Evolutionary conservation across 139 green algal genomes (phyloP).

Genomic region (Chlamydomonas sp.): DNA sequence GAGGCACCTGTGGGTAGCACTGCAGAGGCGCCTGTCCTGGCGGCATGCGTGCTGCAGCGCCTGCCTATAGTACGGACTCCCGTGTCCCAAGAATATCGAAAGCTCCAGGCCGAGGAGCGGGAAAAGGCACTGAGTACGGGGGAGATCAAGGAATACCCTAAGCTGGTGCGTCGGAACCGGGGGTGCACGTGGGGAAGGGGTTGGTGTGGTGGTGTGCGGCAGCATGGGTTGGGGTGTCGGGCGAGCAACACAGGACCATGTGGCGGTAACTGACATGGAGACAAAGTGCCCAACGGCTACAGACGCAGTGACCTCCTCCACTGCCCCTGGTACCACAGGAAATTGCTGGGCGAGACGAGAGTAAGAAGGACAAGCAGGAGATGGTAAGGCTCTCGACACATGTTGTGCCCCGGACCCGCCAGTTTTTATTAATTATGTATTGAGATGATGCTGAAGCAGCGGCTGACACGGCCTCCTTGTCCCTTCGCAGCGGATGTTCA

Average conservation of each 20-base stretch:
- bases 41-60: constrained; percentile 43
- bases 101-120: neutral
- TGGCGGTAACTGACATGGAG: too few relatives aligned
- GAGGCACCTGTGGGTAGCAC: too few relatives aligned
- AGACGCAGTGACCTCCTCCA: too few relatives aligned
- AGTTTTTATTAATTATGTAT: neutral
- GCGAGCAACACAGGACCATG: too few relatives aligned
- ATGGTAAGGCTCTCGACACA: too few relatives aligned
- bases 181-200: neutral
- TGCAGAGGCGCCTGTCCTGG: neutral
- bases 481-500: constrained; percentile 9
- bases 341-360: too few relatives aligned
- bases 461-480: neutral
- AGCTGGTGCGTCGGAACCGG: neutral
- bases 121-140: constrained; percentile 1
- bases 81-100: neutral
- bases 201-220: neutral
- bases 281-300: too few relatives aligned
- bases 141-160: constrained; percentile 30
- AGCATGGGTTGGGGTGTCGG: too few relatives aligned
- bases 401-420: neutral
- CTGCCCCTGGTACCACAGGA: too few relatives aligned
- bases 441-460: too few relatives aligned
- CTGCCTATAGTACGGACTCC: neutral
- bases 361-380: too few relatives aligned